A percentile compares a stretch with the other conserved stretches of the same genome.
These are phyloP conservation scores for Sporisorium exsertum DNA, from an alignment of 1,284 basidiomycete genomes.

Conservation along the genomic window DNA sequence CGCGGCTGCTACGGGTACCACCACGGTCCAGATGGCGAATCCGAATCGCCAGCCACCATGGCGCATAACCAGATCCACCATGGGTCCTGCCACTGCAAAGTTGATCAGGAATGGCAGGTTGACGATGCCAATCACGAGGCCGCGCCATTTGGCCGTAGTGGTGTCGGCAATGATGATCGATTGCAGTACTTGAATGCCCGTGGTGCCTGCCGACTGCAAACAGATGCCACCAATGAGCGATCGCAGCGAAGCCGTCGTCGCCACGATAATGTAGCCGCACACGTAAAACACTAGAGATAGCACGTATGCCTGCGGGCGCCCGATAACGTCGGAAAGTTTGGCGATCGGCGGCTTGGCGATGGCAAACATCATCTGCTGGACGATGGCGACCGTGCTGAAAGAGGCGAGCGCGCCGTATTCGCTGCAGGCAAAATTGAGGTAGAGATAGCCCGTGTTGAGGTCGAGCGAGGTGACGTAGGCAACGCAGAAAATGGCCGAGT, in stretches of 20 bases:
- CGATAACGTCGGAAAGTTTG: constrained; percentile 79
- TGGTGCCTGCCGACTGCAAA: constrained; percentile 70
- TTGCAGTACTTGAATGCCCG: constrained; percentile 72
- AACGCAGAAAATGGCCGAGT: constrained; percentile 74
- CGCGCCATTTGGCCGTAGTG: constrained; percentile 82
- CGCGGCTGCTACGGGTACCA: constrained; percentile 61
- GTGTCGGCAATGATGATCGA: constrained; percentile 76
- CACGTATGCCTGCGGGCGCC: constrained; percentile 74
- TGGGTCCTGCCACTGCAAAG: constrained; percentile 75
- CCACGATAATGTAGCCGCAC: constrained; percentile 77
- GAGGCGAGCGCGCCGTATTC: constrained; percentile 68
- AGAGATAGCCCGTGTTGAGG: constrained; percentile 73
- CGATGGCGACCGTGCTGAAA: constrained; percentile 70
- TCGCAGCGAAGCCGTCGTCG: constrained; percentile 75
- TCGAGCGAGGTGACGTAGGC: constrained; percentile 76
- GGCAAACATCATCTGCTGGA: constrained; percentile 72
- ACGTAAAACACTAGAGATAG: constrained; percentile 73
- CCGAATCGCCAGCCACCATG: constrained; percentile 79
- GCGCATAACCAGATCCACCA: constrained; percentile 75
- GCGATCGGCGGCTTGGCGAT: constrained; percentile 83
- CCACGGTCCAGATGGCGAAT: constrained; percentile 73
- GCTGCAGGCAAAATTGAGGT: constrained; percentile 67
- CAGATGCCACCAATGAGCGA: constrained; percentile 74
- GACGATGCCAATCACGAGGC: constrained; percentile 74
- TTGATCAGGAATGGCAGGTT: constrained; percentile 78